Conservation (phyloP, 2,329 filamentous ascomycete species). For the Lecanoromycetidae sp. region DNA sequence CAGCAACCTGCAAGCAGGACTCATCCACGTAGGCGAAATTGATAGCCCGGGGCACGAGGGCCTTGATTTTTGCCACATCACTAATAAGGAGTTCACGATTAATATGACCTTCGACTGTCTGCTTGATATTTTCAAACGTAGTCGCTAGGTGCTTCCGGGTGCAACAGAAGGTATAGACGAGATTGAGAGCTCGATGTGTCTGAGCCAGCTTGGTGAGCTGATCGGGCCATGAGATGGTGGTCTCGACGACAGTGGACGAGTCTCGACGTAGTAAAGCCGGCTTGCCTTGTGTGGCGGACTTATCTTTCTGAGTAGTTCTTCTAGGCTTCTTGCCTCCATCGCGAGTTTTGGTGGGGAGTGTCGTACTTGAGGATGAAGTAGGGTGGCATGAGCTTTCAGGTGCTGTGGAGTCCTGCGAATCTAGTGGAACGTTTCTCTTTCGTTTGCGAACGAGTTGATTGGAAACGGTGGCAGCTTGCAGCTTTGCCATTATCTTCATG, state of each 20-base stretch:
- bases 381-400: slow-evolving; percentile 3
- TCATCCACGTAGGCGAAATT: slow-evolving; percentile 82
- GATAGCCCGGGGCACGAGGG: slow-evolving; percentile 63
- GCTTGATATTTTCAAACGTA: slow-evolving; percentile 77
- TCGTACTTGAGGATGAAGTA: slow-evolving; percentile 27
- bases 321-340: slow-evolving; percentile 44
- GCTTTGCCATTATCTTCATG: slow-evolving; percentile 29
- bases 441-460: slow-evolving; percentile 30
- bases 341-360: slow-evolving; percentile 43
- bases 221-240: slow-evolving; percentile 57
- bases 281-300: slow-evolving; percentile 21
- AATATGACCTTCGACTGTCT: slow-evolving; percentile 72
- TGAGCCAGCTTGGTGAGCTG: slow-evolving; percentile 60
- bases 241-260: slow-evolving; percentile 41
- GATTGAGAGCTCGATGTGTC: slow-evolving; percentile 72
- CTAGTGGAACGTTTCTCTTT: slow-evolving; percentile 32
- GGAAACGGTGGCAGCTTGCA: slow-evolving; percentile 35
- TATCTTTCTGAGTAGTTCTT: slow-evolving; percentile 30
- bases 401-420: slow-evolving; percentile 9
- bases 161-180: slow-evolving; percentile 91
- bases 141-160: slow-evolving; percentile 86
- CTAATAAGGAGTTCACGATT: slow-evolving; percentile 56
- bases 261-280: slow-evolving; percentile 31
- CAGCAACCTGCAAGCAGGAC: slow-evolving; percentile 65
- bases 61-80: slow-evolving; percentile 72